A percentile compares a stretch with the other conserved stretches of the same genome.
Conservation (phyloP, 495 filamentous ascomycete genomes). For the Aspergillus ostianus region DNA sequence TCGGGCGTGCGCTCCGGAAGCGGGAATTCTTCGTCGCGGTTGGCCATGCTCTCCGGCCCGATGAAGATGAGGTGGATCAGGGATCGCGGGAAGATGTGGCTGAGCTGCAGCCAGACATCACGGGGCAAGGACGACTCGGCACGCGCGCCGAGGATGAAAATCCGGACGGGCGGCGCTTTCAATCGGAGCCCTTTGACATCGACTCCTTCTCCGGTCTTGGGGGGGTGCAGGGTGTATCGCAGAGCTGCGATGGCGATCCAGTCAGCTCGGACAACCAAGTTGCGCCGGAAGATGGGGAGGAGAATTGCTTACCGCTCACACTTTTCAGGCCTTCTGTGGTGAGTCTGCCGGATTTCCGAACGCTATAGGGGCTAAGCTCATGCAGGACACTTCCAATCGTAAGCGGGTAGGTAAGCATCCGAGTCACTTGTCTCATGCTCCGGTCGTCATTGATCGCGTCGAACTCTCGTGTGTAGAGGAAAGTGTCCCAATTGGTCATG, state of each 20-base stretch:
- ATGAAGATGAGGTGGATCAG: constrained; percentile 83
- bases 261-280: not conserved
- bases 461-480: constrained; percentile 85
- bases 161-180: constrained; percentile 78
- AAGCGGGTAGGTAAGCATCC: constrained; percentile 87
- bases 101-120: constrained; percentile 89
- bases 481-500: constrained; percentile 98
- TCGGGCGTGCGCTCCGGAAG: constrained; percentile 75
- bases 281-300: not conserved
- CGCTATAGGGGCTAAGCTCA: constrained; percentile 87
- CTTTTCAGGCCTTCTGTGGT: constrained; percentile 89
- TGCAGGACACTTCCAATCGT: constrained; percentile 90
- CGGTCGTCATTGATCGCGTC: constrained; percentile 84
- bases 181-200: constrained; percentile 77
- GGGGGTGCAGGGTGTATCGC: constrained; percentile 89
- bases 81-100: constrained; percentile 81
- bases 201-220: constrained; percentile 67
- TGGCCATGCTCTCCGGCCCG: constrained; percentile 91
- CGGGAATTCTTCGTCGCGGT: constrained; percentile 86
- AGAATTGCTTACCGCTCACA: constrained; percentile 67
- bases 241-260: constrained; percentile 57
- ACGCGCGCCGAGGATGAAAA: constrained; percentile 93
- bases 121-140: constrained; percentile 94
- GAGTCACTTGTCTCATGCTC: constrained; percentile 84
- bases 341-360: constrained; percentile 67